A percentile compares a stretch with the other conserved stretches of the same genome.
Conservation (phyloP, 305 asterid genomes). For the Fraxinus albicans region DNA sequence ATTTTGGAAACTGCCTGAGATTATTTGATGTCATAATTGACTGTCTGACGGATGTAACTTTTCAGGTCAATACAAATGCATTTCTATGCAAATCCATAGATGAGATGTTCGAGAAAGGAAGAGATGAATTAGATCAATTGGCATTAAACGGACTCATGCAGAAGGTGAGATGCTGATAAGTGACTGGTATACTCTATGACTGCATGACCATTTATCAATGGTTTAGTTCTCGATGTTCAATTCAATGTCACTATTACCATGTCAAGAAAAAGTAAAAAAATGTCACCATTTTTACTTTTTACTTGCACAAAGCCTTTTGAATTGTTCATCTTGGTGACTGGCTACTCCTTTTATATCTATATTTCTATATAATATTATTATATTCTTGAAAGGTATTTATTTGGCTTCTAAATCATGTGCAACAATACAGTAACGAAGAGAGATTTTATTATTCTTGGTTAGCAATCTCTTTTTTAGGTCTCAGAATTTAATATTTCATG, state of each 20-base stretch:
- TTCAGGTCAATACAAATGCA: slow-evolving; percentile 87
- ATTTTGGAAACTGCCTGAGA: neutral
- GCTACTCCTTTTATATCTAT: neutral
- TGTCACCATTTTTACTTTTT: neutral
- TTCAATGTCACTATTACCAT: neutral
- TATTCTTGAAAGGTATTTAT: neutral
- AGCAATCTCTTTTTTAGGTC: neutral
- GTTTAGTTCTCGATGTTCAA: neutral
- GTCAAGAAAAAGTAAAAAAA: neutral
- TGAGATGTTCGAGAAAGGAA: slow-evolving; percentile 79
- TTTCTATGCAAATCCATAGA: slow-evolving; percentile 75
- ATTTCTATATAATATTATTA: neutral
- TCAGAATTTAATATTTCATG: neutral
- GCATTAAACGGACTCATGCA: slow-evolving; percentile 61
- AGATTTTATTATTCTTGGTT: too few relatives aligned
- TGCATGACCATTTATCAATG: slow-evolving; percentile 9
- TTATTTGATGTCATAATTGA: slow-evolving; percentile 15
- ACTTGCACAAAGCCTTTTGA: slow-evolving; percentile 2
- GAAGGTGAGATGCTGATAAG: slow-evolving; percentile 51
- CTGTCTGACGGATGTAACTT: slow-evolving; percentile 27
- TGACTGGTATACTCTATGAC: neutral
- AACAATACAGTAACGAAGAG: neutral
- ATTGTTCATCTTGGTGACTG: neutral
- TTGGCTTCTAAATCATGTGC: neutral
- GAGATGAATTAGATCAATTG: slow-evolving; percentile 44